phyloP scores from a whole-genome alignment of 129 eudicot genomes.

The Kitagawia praeruptora region DNA sequence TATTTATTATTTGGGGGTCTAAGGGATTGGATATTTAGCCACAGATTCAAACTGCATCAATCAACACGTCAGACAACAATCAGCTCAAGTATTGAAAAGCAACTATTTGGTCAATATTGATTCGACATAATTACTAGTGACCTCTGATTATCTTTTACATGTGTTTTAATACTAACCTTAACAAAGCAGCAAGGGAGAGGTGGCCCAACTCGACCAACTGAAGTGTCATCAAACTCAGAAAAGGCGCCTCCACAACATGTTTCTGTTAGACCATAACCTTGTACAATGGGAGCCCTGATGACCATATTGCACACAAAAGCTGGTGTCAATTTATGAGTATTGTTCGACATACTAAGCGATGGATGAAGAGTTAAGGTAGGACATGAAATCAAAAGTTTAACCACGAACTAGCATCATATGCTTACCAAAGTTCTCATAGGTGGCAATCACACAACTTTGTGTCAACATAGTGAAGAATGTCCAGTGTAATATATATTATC shows the following conservation, averaged over 20 bases:
- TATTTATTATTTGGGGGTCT: background rate
- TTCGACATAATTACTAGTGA: background rate
- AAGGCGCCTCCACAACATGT: slow-evolving; percentile 96
- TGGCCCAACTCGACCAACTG: slow-evolving; percentile 98
- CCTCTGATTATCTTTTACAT: background rate
- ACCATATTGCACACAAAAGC: slow-evolving; percentile 2
- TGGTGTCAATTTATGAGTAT: background rate
- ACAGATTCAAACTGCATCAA: background rate
- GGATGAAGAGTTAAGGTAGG: background rate
- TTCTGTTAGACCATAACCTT: slow-evolving; percentile 98
- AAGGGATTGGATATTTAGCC: background rate
- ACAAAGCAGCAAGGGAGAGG: slow-evolving; percentile 91
- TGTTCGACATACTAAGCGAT: background rate
- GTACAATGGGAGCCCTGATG: slow-evolving; percentile 90
- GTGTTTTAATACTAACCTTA: slow-evolving; percentile 34
- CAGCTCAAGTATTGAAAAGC: background rate
- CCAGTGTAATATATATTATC: background rate
- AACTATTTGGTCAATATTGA: background rate
- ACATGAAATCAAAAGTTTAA: background rate
- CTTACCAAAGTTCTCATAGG: background rate
- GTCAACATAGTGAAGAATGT: background rate
- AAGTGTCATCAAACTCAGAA: slow-evolving; percentile 72
- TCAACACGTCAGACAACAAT: background rate
- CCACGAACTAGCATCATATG: background rate
- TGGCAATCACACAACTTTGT: background rate